Evolutionary conservation across 139 green algal genomes (phyloP), one percentile per base, ranked within the genome.

Genomic region (Gonium pectorale): DNA sequence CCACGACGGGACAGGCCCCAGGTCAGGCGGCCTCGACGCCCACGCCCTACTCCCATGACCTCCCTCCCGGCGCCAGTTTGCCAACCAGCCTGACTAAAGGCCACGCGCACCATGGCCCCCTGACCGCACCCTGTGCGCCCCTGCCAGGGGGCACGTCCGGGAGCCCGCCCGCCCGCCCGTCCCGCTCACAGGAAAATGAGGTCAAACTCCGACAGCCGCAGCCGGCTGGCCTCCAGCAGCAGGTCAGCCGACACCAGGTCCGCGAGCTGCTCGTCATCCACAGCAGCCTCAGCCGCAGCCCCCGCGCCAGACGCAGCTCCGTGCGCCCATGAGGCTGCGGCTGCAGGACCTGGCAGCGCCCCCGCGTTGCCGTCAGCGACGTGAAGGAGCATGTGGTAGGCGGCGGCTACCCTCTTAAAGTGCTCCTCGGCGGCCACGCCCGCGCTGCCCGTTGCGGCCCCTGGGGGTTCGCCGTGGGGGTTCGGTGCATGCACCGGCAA

Each of bases 161-260:
- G 9, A 29, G n/a, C 49, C 33, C 44, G 54, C 33, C 70, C 56
- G 19, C 33, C 62, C 15, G 31, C 62, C 35, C 33, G 35, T n/a
- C 13, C 29, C 27, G 35, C 77, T 38, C 63, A 83, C 77, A 83
- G 44, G 44, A 83, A 83, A 0, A 83, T 27, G 43, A 74, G 64
- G 31, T 83, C 77, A 44, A 83, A 83, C 15, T 83, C 77, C 4
- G 43, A 43, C 35, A 83, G 77, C 77, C 77, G 31, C 77, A 83
- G 60, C 43, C 64, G 33, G 3, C 26, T 5, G 29, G 60, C 75
- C 33, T 64, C 31, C 60, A 83, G 77, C 43, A 83, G 40, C 43
- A 83, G 63, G 7, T 83, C 77, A 22, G n/a, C 62, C 1, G 77
- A 83, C 43, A 83, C 21, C 24, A 29, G 43, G 15, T 83, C 77